These are phyloP conservation scores for Teunomyces pallodes DNA, from an alignment of 805 yeast species.

Conservation along the genomic window DNA sequence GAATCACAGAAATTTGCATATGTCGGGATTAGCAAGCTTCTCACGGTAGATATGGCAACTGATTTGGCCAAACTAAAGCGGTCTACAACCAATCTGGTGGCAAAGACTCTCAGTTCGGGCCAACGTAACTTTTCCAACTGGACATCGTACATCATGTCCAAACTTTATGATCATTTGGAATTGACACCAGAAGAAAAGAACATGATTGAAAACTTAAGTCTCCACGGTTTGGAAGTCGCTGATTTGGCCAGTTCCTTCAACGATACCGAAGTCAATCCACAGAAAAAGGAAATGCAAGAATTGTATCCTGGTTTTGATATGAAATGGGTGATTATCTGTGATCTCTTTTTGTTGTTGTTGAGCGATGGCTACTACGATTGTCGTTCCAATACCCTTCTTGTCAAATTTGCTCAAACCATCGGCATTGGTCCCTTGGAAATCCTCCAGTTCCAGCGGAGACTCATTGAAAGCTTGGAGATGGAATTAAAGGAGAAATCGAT, in stretches of 20 bases:
- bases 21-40: conserved; percentile 76
- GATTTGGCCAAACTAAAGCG: conserved; percentile 61
- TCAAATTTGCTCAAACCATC: conserved; percentile 62
- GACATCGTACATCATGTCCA: conserved; percentile 70
- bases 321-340: conserved; percentile 93
- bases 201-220: conserved; percentile 84
- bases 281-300: conserved; percentile 5
- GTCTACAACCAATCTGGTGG: conserved; percentile 51
- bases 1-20: conserved; percentile 91
- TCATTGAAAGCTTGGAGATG: conserved; percentile 86
- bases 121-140: conserved; percentile 82
- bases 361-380: conserved; percentile 88
- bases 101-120: conserved; percentile 59
- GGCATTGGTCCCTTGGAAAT: conserved; percentile 66
- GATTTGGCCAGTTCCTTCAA: conserved; percentile 69
- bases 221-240: conserved; percentile 73
- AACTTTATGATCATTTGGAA: conserved; percentile 80
- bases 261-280: conserved; percentile 15
- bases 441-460: conserved; percentile 83
- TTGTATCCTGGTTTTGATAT: conserved; percentile 49
- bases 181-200: conserved; percentile 68
- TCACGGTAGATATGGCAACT: conserved; percentile 77
- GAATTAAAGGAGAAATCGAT: conserved; percentile 50
- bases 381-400: conserved; percentile 77
- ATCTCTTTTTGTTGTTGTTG: conserved; percentile 73